Percentiles rank a stretch among this genome's conserved stretches.
phyloP scores from a whole-genome alignment of 495 filamentous ascomycete species.

The Penicillium desertorum region DNA sequence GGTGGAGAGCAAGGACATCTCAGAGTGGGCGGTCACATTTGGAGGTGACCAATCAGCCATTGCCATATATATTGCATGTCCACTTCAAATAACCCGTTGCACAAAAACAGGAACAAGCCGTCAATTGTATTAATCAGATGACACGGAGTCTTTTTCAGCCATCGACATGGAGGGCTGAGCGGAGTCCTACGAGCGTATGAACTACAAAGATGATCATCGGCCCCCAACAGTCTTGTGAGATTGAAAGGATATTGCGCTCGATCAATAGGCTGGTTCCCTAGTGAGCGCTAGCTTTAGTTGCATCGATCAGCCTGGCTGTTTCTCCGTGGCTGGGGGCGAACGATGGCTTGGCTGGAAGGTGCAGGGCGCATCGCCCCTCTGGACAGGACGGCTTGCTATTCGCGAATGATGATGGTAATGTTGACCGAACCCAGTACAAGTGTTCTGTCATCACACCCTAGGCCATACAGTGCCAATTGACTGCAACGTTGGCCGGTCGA shows the following conservation, averaged over 20 bases:
- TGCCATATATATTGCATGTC: neutral
- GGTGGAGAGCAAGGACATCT: neutral
- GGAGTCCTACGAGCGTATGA: neutral
- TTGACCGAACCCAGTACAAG: neutral
- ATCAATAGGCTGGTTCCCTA: neutral
- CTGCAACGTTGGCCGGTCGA: neutral
- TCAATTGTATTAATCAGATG: neutral
- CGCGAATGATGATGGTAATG: neutral
- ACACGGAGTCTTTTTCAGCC: neutral
- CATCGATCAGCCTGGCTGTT: neutral
- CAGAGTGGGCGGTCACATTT: slow-evolving; percentile 1
- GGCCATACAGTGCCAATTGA: neutral
- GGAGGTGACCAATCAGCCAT: slow-evolving; percentile 6
- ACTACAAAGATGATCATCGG: neutral
- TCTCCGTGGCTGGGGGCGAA: neutral
- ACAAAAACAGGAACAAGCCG: neutral
- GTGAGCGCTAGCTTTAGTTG: neutral
- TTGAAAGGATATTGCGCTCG: neutral
- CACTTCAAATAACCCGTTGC: neutral
- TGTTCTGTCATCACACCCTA: neutral
- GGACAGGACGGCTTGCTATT: neutral
- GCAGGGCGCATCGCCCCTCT: neutral
- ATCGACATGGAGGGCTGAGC: neutral
- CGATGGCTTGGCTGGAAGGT: neutral
- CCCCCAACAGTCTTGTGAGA: neutral